Conservation (phyloP, 2,329 filamentous ascomycete genomes). For the Aschersonia sp. region DNA sequence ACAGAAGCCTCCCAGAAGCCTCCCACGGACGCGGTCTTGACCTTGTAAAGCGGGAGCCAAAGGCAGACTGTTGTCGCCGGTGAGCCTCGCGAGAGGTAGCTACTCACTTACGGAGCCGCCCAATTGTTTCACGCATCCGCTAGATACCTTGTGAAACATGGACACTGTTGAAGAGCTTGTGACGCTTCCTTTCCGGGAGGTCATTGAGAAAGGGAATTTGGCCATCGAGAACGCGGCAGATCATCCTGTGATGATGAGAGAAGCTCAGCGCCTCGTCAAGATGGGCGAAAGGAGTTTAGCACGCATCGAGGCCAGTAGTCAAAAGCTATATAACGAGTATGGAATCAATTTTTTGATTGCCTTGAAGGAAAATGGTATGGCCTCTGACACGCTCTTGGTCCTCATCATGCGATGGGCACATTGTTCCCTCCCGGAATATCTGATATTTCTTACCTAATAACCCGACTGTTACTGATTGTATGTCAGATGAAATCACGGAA, state of each 20-base stretch:
- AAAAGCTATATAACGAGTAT: conserved; percentile 31
- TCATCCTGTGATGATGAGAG: conserved; percentile 31
- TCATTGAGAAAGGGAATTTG: conserved; percentile 33
- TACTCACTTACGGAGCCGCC: too few relatives aligned
- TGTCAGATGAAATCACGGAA: conserved; percentile 32
- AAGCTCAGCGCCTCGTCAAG: conserved; percentile 29
- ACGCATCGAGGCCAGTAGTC: conserved; percentile 35
- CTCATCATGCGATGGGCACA: too few relatives aligned
- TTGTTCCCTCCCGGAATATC: too few relatives aligned
- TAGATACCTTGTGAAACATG: conserved; percentile 12
- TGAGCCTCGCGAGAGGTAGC: too few relatives aligned
- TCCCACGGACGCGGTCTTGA: too few relatives aligned
- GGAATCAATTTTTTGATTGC: conserved; percentile 32
- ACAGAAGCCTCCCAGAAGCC: too few relatives aligned
- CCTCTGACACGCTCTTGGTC: too few relatives aligned
- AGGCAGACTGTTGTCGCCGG: too few relatives aligned
- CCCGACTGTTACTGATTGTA: too few relatives aligned
- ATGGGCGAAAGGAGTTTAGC: conserved; percentile 34
- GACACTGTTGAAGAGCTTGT: conserved; percentile 28
- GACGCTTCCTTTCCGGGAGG: conserved; percentile 34
- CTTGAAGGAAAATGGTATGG: conserved; percentile 38
- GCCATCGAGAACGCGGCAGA: conserved; percentile 33
- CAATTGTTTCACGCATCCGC: too few relatives aligned
- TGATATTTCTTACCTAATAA: too few relatives aligned
- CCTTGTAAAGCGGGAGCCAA: too few relatives aligned